Evolutionary conservation across 768 basidiomycete genomes (phyloP).

Genomic region (Calocybe indica): DNA sequence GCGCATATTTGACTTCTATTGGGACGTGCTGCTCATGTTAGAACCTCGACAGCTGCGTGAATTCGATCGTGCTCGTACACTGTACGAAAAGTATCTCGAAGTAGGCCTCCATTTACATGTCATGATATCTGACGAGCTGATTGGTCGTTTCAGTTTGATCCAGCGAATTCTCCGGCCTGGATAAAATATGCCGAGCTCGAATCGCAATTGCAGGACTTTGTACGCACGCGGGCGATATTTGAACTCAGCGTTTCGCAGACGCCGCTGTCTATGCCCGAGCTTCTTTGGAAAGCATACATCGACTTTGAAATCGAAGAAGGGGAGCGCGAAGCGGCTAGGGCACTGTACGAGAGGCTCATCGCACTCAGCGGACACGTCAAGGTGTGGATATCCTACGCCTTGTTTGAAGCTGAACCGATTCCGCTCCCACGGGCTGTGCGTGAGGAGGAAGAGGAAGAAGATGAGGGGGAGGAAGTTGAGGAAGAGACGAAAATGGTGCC

Average conservation of each 20-base stretch:
- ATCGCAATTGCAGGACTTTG: constrained; percentile 77
- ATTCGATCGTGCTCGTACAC: constrained; percentile 85
- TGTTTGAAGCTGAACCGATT: constrained; percentile 82
- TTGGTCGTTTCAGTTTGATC: constrained; percentile 55
- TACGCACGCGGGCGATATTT: constrained; percentile 89
- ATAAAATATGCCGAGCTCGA: constrained; percentile 95
- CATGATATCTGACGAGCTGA: constrained; percentile 2
- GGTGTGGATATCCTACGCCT: constrained; percentile 94
- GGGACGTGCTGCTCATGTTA: not conserved
- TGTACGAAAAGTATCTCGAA: constrained; percentile 95
- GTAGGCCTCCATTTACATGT: constrained; percentile 31
- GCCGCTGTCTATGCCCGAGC: constrained; percentile 90
- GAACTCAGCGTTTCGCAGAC: constrained; percentile 84
- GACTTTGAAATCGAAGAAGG: constrained; percentile 96
- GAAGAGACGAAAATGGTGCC: constrained; percentile 60
- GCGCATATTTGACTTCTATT: not conserved
- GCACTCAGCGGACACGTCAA: constrained; percentile 89
- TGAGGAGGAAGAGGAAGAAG: constrained; percentile 71
- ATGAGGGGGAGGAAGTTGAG: constrained; percentile 50
- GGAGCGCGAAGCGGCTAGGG: constrained; percentile 79
- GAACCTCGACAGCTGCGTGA: constrained; percentile 63
- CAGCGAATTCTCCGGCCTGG: constrained; percentile 90
- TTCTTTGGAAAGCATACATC: constrained; percentile 92
- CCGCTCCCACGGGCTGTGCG: constrained; percentile 57
- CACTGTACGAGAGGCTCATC: constrained; percentile 84